These are phyloP conservation scores for Macrocybe gigantea DNA, from an alignment of 768 basidiomycete genomes.

Conservation along the genomic window DNA sequence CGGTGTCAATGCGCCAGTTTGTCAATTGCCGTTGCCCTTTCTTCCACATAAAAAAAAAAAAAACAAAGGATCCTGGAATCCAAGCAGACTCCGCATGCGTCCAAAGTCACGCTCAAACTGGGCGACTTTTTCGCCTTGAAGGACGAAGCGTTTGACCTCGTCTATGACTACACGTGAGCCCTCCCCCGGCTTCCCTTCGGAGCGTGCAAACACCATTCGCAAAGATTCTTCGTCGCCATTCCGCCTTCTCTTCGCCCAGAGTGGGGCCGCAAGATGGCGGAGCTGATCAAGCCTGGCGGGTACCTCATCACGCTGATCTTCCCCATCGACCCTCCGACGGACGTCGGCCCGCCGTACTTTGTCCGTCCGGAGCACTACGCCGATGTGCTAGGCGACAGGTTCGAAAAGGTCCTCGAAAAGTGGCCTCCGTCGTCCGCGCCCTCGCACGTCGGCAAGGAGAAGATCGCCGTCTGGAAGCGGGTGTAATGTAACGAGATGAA, in stretches of 20 bases:
- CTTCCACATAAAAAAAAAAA: constrained; percentile 4
- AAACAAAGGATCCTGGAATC: constrained; percentile 12
- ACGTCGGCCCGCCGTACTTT: constrained; percentile 57
- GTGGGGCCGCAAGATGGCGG: constrained; percentile 55
- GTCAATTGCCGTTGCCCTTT: not conserved
- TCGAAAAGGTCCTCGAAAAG: constrained; percentile 50
- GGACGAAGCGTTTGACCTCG: constrained; percentile 42
- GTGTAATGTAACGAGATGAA: constrained; percentile 1
- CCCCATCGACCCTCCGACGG: constrained; percentile 41
- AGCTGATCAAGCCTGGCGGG: constrained; percentile 55
- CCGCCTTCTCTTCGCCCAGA: constrained; percentile 42
- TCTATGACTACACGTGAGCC: constrained; percentile 62
- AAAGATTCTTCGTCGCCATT: constrained; percentile 70
- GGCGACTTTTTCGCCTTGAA: constrained; percentile 52
- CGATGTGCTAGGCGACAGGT: constrained; percentile 40
- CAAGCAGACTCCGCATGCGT: constrained; percentile 13
- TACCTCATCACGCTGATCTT: constrained; percentile 55
- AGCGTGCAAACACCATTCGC: not conserved
- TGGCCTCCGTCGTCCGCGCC: constrained; percentile 36
- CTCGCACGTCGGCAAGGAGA: constrained; percentile 41
- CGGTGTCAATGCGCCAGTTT: constrained; percentile 5
- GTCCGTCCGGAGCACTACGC: constrained; percentile 53
- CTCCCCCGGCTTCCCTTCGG: not conserved
- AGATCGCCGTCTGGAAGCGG: constrained; percentile 50
- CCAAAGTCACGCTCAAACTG: constrained; percentile 31